Base-by-base conservation (phyloP, 768 basidiomycete genomes). In the Kwoniella pini region DNA sequence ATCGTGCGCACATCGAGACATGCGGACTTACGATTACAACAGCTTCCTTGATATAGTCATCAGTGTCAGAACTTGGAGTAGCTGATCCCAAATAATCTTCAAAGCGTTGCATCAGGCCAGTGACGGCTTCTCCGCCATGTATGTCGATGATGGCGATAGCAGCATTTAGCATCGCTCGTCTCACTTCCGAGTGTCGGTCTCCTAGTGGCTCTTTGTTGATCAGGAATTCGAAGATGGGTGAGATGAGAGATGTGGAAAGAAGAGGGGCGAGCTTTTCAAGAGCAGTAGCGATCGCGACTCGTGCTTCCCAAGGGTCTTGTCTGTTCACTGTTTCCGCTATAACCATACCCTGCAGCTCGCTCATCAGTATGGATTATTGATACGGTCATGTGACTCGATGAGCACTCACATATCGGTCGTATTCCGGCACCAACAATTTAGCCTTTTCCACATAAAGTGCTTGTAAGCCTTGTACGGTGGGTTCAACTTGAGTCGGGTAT, bases 41-140 rank as follows among this genome's bases (percentile, higher is more conserved):
- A 0, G 92, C 93, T 73, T 98, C 95, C 66, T 94, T 91, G 79
- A 94, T 90, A 62, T 87, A 86, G 74, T 98, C 95, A 4, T 85
- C 86, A 0, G 86, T 83, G 72, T 91, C 90, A 9, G 85, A 86
- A 0, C 85, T 83, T 3, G 85, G 80, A 52, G 80, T 81, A 5
- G 84, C 77, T 38, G 79, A 77, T 0, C 77, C 83, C 10, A 98
- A 84, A 75, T 89, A 87, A 0, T 80, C 80, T 80, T 98, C 93
- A 68, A 98, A 97, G 59, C 87, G 82, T 13, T 83, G 80, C 63
- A 98, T 89, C 40, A 99, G 84, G 1, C 82, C 83, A 15, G 88
- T 83, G 10, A 96, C 83, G 26, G 84, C 83, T 22, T 81, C 81
- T 6, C 85, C 84, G 4, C 96, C 96, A 67, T 90, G 90, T 17